phyloP scores from a whole-genome alignment of 176 grass and related monocot species.

The Elaeis guineensis region DNA sequence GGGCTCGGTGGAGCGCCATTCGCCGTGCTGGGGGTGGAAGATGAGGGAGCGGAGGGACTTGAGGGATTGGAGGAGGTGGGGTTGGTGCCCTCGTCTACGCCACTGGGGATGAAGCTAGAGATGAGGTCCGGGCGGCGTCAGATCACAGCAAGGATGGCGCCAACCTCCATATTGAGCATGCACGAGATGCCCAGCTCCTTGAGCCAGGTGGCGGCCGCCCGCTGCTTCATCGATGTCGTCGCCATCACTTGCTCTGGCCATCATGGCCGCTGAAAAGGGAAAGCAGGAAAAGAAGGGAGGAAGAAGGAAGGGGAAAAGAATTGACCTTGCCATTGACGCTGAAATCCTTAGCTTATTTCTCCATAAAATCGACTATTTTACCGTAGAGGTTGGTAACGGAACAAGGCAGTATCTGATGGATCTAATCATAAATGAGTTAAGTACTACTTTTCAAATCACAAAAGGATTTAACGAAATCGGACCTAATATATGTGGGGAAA shows the following conservation, averaged over 20 bases:
- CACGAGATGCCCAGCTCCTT: conserved; percentile 82
- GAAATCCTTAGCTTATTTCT: too few relatives aligned
- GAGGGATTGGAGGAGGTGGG: conserved; percentile 50
- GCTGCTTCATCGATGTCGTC: conserved; percentile 25
- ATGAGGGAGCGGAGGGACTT: conserved; percentile 65
- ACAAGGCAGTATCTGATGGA: too few relatives aligned
- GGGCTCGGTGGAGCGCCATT: conserved; percentile 76
- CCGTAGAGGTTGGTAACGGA: too few relatives aligned
- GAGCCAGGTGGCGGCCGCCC: conserved; percentile 9
- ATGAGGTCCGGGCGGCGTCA: conserved; percentile 39
- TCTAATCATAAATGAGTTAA: too few relatives aligned
- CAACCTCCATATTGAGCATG: conserved; percentile 96
- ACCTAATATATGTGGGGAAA: too few relatives aligned
- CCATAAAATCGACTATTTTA: too few relatives aligned
- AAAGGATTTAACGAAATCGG: too few relatives aligned
- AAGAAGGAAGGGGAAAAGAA: too few relatives aligned
- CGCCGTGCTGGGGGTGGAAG: conserved; percentile 62
- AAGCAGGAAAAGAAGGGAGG: too few relatives aligned
- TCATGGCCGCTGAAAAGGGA: too few relatives aligned
- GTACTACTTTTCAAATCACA: too few relatives aligned
- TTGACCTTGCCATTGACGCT: too few relatives aligned
- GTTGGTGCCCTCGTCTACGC: conserved; percentile 36
- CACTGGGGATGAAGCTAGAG: conserved; percentile 12
- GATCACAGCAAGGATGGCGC: conserved; percentile 72
- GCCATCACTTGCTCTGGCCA: conserved; percentile 13